Base-by-base conservation (phyloP, 306 rosid species). In the Trifolium repens region DNA sequence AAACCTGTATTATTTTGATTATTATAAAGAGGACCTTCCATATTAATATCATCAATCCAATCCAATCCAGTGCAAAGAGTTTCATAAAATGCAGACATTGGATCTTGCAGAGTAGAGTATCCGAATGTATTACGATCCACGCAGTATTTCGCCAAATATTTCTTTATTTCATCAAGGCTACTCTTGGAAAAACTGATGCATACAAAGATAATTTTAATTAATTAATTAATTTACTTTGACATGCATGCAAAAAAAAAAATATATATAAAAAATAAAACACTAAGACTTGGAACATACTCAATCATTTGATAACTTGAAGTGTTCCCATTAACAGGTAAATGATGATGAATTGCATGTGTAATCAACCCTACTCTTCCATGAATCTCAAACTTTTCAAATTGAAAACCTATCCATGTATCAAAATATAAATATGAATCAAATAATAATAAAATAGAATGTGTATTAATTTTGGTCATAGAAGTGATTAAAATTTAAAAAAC, bases 361-460 rank as follows among this genome's bases (percentile, higher is more conserved):
- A 91, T 72, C 22, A 79, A 3, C 24, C 93, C 98, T 0, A 87
- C 57, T 57, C 83, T 80, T 82, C 98, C 96, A 72, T 93, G 96
- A 63, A 93, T 86, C 83, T 86, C 91, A 17, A 93, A 87, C 81
- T 85, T 93, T 27, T 72, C 79, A 5, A 85, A 49, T 39, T 10
- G 24, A 7, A 30, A 3, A 40, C 87, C 98, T 93, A 65, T 71
- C 34, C 50, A 65, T 30, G 64, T 22, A 74, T 32, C 12, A 24
- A 62, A 9, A 52, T 4, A 14, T 13, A 52, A 0, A 14, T 7
- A 54, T 2, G 15, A 3, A 27, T 52, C 30, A 37, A 65, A 70
- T 32, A 32, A 32, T 32, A 32, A 0, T 35, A 1, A 1, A 16
- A 37, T 4, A 32, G 0, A 19, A 16, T 53, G 11, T 5, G 11